Conservation (phyloP, 257 asterid genomes). For the Salvia rosmarinus region DNA sequence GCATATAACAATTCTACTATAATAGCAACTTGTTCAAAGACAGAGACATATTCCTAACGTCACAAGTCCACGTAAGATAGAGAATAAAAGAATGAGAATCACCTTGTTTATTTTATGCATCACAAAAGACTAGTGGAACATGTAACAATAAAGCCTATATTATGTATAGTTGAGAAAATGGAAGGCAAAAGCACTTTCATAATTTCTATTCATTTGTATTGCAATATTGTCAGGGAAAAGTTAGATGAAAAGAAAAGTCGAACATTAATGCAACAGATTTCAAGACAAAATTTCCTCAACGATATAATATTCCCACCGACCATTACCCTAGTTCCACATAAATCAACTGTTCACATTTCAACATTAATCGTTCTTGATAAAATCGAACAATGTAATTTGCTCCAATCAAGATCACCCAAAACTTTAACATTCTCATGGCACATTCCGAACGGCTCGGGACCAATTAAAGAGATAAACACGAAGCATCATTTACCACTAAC, state of each 20-base stretch:
- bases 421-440: constrained; percentile 16
- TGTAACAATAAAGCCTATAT: background rate
- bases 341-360: background rate
- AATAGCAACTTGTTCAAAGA: constrained; percentile 1
- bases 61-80: constrained; percentile 5
- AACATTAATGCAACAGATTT: constrained; percentile 9
- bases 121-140: background rate
- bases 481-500: background rate
- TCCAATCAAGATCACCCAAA: constrained; percentile 11
- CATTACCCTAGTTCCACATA: constrained; percentile 1
- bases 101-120: background rate
- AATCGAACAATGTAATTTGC: background rate
- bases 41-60: background rate
- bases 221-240: background rate
- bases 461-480: background rate
- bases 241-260: background rate
- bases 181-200: background rate
- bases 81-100: background rate
- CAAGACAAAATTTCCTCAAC: constrained; percentile 5
- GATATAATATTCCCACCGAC: constrained; percentile 14
- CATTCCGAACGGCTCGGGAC: constrained; percentile 7
- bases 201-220: background rate
- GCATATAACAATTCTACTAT: constrained; percentile 12
- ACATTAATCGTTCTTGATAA: constrained; percentile 8
- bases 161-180: too few species aligned